Evolutionary conservation across 78 protist species (phyloP).

Genomic region (Planoprotostelium fungivorum): DNA sequence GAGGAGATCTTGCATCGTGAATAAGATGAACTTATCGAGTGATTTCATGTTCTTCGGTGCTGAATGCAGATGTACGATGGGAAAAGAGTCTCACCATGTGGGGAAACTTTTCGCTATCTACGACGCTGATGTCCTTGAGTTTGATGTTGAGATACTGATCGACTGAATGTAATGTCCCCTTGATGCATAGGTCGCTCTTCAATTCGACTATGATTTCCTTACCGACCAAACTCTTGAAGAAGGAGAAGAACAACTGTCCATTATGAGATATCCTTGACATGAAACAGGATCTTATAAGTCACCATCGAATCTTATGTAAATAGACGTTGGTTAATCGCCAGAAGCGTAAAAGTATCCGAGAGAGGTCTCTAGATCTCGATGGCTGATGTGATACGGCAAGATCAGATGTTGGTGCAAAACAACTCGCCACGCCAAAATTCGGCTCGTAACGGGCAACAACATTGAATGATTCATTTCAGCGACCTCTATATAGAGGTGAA

Average conservation of each 20-base stretch:
- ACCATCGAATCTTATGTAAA: too few species aligned
- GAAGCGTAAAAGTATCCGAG: too few species aligned
- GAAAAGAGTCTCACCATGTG: conserved; percentile 75
- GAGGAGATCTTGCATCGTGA: neutral
- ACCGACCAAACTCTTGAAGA: conserved; percentile 90
- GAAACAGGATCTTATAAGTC: too few species aligned
- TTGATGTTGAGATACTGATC: conserved; percentile 94
- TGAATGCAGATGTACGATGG: neutral
- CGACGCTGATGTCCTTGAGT: conserved; percentile 69
- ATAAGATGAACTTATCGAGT: neutral
- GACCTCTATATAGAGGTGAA: too few species aligned
- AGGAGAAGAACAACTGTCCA: conserved; percentile 88
- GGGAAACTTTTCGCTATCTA: conserved; percentile 78
- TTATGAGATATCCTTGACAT: too few species aligned
- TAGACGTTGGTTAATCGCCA: too few species aligned
- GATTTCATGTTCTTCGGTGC: neutral
- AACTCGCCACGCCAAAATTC: too few species aligned
- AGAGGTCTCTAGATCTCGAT: too few species aligned
- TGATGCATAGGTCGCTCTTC: conserved; percentile 69
- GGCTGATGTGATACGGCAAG: too few species aligned
- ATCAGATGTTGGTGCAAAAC: too few species aligned
- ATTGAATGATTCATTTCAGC: too few species aligned
- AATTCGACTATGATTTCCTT: conserved; percentile 85
- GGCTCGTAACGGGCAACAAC: too few species aligned
- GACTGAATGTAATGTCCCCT: conserved; percentile 87